Percentiles rank a stretch among this genome's conserved stretches.
These are phyloP conservation scores for Monilinia polystroma DNA, from an alignment of 2,329 filamentous ascomycete genomes.

Conservation along the genomic window DNA sequence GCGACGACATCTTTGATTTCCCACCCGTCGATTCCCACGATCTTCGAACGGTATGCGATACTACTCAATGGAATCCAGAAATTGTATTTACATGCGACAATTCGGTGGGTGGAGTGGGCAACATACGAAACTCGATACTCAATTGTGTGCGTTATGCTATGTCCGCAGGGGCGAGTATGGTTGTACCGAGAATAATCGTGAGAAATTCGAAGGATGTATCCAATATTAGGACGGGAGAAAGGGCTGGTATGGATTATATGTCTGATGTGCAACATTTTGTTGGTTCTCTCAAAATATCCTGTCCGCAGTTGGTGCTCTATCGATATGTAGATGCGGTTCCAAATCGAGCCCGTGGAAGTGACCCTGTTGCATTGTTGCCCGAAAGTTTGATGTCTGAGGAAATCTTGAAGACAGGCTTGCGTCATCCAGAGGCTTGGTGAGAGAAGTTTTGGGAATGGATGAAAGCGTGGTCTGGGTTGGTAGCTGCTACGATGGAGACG, in stretches of 20 bases:
- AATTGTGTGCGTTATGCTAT: constrained; percentile 38
- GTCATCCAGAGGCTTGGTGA: constrained; percentile 7
- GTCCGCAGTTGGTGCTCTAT: constrained; percentile 32
- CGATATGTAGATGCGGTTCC: constrained; percentile 18
- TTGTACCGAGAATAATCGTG: constrained; percentile 32
- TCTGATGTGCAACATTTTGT: constrained; percentile 33
- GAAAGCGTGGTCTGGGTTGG: not conserved
- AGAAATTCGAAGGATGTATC: constrained; percentile 22
- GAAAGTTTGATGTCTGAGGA: constrained; percentile 5
- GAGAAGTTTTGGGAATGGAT: constrained; percentile 1
- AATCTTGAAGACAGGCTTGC: not conserved
- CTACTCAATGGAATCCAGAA: constrained; percentile 32
- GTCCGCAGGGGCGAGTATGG: constrained; percentile 34
- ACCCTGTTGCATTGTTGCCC: constrained; percentile 9
- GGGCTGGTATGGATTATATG: constrained; percentile 32
- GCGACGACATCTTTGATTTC: constrained; percentile 31
- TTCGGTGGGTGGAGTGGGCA: constrained; percentile 35
- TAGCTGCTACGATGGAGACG: not conserved
- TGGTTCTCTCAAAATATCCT: constrained; percentile 31
- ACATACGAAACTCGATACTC: constrained; percentile 38
- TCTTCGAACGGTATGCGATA: constrained; percentile 32
- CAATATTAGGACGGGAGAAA: constrained; percentile 25
- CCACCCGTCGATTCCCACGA: constrained; percentile 29
- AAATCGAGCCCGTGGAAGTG: not conserved
- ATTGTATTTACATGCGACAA: constrained; percentile 35